phyloP scores from a whole-genome alignment of 139 green algal genomes.

The Zygnema circumcarinatum region DNA sequence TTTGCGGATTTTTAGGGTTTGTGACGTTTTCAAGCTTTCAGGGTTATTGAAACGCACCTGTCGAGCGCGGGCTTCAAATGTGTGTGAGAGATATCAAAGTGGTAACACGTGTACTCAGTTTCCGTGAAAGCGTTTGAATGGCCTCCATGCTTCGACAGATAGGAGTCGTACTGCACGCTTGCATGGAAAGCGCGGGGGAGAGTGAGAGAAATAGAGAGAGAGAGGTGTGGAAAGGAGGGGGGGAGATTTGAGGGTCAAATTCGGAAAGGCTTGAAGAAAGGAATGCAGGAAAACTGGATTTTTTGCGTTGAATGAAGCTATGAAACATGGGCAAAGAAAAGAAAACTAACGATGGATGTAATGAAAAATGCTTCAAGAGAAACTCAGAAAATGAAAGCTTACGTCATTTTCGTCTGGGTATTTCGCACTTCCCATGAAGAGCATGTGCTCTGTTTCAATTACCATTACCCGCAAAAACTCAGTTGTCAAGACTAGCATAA shows the following conservation, averaged over 20 bases:
- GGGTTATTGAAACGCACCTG: no score
- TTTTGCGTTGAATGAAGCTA: background rate
- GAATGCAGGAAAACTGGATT: background rate
- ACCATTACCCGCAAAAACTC: background rate
- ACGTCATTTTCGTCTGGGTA: slow-evolving; percentile 94
- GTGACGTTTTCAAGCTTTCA: no score
- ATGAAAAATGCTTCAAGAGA: background rate
- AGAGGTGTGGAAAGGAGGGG: no score
- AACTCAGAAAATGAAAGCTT: background rate
- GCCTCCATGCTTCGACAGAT: slow-evolving; percentile 83
- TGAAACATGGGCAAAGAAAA: background rate
- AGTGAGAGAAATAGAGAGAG: no score
- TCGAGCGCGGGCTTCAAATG: slow-evolving; percentile 83
- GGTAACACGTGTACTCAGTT: slow-evolving; percentile 85
- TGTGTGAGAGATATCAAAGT: slow-evolving; percentile 87
- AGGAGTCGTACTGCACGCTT: slow-evolving; percentile 88
- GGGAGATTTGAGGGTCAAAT: no score
- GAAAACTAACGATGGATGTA: background rate
- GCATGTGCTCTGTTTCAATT: slow-evolving; percentile 90
- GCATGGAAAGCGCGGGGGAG: slow-evolving; percentile 12
- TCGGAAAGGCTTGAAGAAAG: background rate
- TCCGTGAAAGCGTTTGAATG: slow-evolving; percentile 95
- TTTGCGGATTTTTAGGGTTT: background rate
- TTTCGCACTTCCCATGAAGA: slow-evolving; percentile 97
- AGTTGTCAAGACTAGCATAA: background rate